Base-by-base conservation (phyloP, 2,329 filamentous ascomycete species). In the Alternaria sp. region DNA sequence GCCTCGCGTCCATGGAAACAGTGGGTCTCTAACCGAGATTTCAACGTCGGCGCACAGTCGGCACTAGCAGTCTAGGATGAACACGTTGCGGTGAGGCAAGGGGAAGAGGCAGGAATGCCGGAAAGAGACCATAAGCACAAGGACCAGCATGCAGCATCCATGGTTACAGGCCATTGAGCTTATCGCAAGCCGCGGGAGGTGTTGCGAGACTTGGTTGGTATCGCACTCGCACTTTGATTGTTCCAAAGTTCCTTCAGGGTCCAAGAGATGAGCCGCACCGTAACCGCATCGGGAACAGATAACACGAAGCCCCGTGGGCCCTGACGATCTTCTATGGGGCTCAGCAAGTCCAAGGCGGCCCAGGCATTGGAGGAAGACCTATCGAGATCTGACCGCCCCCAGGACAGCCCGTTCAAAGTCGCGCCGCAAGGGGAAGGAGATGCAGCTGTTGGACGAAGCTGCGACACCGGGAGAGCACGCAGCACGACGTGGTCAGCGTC, bases 21-120 rank as follows among this genome's bases (percentile, higher is more conserved):
- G 64, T 67, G 66, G 66, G 66, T 48, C 66, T 51, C 22, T 43
- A 62, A 59, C 62, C 63, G 68, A 70, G 64, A 66, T 70, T 68
- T 67, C 57, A 61, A 62, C 42, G 62, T 63, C 53, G 51, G 67
- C 51, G 67, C 67, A 65, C 64, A 64, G 62, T 61, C 65, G 60
- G 54, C 56, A 63, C 62, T 63, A 63, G 66, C 62, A 44, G 8
- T 44, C 49, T 42, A 51, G 47, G 41, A 47, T 38, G 38, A 46
- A 56, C n/a, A 51, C 54, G 39, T 51, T 57, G 54, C 62, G 62
- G 62, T 64, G 64, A 59, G 56, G 46, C 46, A 38, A 32, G 42
- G 14, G 24, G 24, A 44, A 34, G 51, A 36, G 48, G 59, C 49
- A 53, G 20, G 32, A 48, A 11, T 20, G 44, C 51, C 48, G 61